These are phyloP conservation scores for Rhododendron vialii DNA, from an alignment of 148 eudicot species.

Conservation along the genomic window DNA sequence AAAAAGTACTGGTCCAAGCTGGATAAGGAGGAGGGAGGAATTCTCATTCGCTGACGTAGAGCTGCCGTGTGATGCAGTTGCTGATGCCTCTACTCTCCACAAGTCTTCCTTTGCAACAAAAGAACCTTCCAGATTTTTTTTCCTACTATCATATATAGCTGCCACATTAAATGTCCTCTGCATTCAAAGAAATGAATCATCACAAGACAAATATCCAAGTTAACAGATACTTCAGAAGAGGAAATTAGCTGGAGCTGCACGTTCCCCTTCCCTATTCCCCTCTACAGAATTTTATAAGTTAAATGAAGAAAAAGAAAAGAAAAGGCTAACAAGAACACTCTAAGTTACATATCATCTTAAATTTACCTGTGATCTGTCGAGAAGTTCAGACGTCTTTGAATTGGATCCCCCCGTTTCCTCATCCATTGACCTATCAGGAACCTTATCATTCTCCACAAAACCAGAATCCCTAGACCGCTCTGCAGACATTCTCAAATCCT, in stretches of 20 bases:
- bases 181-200: constrained; percentile 7
- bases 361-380: constrained; percentile 68
- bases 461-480: constrained; percentile 59
- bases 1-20: constrained; percentile 94
- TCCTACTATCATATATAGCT: constrained; percentile 85
- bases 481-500: constrained; percentile 66
- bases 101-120: constrained; percentile 86
- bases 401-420: constrained; percentile 58
- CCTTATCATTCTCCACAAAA: constrained; percentile 40
- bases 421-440: constrained; percentile 28
- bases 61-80: constrained; percentile 54
- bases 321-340: not conserved
- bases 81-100: constrained; percentile 81
- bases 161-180: constrained; percentile 76
- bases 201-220: not conserved
- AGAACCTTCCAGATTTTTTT: constrained; percentile 68
- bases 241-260: not conserved
- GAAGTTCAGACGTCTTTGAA: constrained; percentile 50
- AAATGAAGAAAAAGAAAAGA: not conserved
- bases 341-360: not conserved
- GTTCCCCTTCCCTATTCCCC: not conserved
- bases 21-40: constrained; percentile 84
- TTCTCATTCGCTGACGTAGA: constrained; percentile 66
- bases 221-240: not conserved
- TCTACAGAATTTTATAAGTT: not conserved